Conservation (phyloP, 2,329 filamentous ascomycete species). For the Fusarium begoniae region DNA sequence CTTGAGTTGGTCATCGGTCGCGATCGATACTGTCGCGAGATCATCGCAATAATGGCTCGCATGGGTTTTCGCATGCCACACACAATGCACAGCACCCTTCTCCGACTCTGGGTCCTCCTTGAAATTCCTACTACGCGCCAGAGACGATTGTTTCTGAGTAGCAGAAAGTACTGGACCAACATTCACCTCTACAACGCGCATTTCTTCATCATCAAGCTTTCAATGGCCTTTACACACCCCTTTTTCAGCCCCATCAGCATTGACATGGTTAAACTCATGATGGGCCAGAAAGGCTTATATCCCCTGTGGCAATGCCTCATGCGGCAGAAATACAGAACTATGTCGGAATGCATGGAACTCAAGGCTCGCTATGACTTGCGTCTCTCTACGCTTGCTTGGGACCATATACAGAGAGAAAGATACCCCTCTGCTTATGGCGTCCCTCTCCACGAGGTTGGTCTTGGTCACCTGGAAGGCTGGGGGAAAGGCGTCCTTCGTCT, state of each 20-base stretch:
- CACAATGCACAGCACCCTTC: conserved; percentile 57
- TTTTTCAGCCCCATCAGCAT: conserved; percentile 60
- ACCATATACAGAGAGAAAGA: conserved; percentile 28
- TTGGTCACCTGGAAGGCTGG: conserved; percentile 65
- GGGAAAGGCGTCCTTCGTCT: conserved; percentile 58
- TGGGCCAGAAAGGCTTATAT: conserved; percentile 66
- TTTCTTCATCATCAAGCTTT: conserved; percentile 76
- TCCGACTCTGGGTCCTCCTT: conserved; percentile 79
- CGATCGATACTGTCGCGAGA: conserved; percentile 66
- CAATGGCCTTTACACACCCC: conserved; percentile 74
- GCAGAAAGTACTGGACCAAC: conserved; percentile 64
- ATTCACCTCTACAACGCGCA: conserved; percentile 69
- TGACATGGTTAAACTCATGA: conserved; percentile 64
- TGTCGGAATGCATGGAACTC: conserved; percentile 63
- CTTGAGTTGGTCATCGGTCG: conserved; percentile 72
- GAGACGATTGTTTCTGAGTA: conserved; percentile 64
- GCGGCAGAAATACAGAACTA: conserved; percentile 59
- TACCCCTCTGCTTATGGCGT: conserved; percentile 59
- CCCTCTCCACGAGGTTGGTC: conserved; percentile 61
- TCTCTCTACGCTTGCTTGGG: conserved; percentile 47
- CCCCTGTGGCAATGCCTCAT: conserved; percentile 69
- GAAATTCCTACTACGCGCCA: conserved; percentile 67
- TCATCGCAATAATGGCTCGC: conserved; percentile 68
- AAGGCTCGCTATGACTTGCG: conserved; percentile 66
- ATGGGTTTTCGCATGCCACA: conserved; percentile 66